phyloP scores from a whole-genome alignment of 192 early-diverging fungal genomes.

The Coemansia pectinata region DNA sequence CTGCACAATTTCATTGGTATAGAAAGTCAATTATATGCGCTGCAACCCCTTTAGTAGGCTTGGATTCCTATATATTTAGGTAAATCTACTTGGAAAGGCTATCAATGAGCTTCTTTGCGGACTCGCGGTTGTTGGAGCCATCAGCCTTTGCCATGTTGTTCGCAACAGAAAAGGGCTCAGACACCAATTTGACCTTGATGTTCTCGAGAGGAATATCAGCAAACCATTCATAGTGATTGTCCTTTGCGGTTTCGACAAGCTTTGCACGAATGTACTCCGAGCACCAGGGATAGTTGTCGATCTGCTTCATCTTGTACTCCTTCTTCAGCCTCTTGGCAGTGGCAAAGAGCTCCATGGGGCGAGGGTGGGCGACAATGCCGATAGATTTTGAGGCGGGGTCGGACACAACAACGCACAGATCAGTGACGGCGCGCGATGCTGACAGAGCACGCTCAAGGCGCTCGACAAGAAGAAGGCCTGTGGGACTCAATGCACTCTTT shows the following conservation, averaged over 20 bases:
- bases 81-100: not conserved
- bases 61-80: too few relatives aligned
- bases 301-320: slow-evolving; percentile 33
- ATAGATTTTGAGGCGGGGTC: slow-evolving; percentile 7
- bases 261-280: slow-evolving; percentile 35
- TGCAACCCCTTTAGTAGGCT: too few relatives aligned
- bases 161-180: slow-evolving; percentile 26
- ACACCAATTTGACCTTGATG: slow-evolving; percentile 38
- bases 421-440: slow-evolving; percentile 27
- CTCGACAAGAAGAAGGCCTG: slow-evolving; percentile 24
- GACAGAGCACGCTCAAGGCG: slow-evolving; percentile 32
- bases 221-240: slow-evolving; percentile 21
- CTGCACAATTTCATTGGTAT: too few relatives aligned
- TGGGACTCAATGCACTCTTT: slow-evolving; percentile 16
- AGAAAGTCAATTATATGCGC: too few relatives aligned
- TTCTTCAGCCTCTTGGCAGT: slow-evolving; percentile 28
- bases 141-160: slow-evolving; percentile 31
- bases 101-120: not conserved
- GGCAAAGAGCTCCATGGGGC: slow-evolving; percentile 36
- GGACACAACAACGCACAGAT: slow-evolving; percentile 26
- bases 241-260: slow-evolving; percentile 18
- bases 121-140: slow-evolving; percentile 37
- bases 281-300: slow-evolving; percentile 42
- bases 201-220: slow-evolving; percentile 17
- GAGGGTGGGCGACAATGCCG: slow-evolving; percentile 32